phyloP scores from a whole-genome alignment of 495 filamentous ascomycete species.

The Penicillium pulvis region DNA sequence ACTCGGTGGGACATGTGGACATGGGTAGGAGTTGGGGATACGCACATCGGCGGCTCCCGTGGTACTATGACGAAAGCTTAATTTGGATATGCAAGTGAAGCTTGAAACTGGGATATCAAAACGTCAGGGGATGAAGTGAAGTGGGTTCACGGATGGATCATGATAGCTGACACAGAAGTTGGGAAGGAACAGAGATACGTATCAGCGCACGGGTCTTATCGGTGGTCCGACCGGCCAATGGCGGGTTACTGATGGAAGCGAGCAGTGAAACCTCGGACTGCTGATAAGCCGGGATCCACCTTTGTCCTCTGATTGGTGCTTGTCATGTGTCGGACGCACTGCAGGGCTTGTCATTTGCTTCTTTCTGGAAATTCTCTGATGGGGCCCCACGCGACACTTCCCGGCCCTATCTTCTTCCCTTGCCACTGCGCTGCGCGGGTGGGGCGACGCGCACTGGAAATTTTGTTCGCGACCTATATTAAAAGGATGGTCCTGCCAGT shows the following conservation, averaged over 20 bases:
- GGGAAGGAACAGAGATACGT: slow-evolving; percentile 3
- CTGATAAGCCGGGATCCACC: slow-evolving; percentile 24
- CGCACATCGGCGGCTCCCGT: slow-evolving; percentile 20
- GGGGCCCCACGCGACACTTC: slow-evolving; percentile 21
- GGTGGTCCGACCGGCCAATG: slow-evolving; percentile 10
- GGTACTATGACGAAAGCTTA: background rate
- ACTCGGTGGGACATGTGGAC: background rate
- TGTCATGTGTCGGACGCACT: background rate
- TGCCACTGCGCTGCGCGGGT: slow-evolving; percentile 19
- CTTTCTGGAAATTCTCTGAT: slow-evolving; percentile 20
- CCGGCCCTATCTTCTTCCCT: slow-evolving; percentile 16
- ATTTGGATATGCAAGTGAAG: background rate
- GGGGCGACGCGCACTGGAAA: slow-evolving; percentile 22
- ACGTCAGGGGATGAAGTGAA: background rate
- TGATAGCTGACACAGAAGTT: slow-evolving; percentile 7
- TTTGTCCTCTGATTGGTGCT: background rate
- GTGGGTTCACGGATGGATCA: background rate
- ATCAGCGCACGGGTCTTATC: slow-evolving; percentile 20
- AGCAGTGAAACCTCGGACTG: slow-evolving; percentile 18
- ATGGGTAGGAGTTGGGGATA: background rate
- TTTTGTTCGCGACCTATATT: slow-evolving; percentile 30
- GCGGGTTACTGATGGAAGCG: slow-evolving; percentile 16
- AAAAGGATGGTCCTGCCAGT: slow-evolving; percentile 17
- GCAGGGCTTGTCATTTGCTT: slow-evolving; percentile 30
- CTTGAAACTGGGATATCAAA: background rate